Evolutionary conservation across 2,329 filamentous ascomycete species (phyloP).

Genomic region (Apiospora saccharicola): DNA sequence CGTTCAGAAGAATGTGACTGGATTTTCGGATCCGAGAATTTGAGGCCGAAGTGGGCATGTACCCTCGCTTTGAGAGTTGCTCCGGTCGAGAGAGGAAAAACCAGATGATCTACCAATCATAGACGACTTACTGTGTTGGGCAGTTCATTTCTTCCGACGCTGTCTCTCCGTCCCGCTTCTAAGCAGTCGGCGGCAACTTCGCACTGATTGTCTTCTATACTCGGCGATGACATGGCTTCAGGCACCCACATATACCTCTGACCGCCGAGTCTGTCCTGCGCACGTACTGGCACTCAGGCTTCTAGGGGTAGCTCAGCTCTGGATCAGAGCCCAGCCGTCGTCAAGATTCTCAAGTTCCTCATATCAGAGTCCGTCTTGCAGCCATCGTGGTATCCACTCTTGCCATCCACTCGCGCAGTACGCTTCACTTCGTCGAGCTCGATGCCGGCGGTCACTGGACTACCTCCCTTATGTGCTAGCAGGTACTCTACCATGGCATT

Average conservation of each 20-base stretch:
- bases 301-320: conserved; percentile 42
- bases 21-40: conserved; percentile 56
- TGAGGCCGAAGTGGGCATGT: conserved; percentile 53
- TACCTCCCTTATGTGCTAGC: conserved; percentile 62
- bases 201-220: conserved; percentile 52
- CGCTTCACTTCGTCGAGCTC: conserved; percentile 72
- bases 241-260: conserved; percentile 64
- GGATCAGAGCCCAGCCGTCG: conserved; percentile 47
- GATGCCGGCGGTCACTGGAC: conserved; percentile 62
- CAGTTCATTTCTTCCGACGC: conserved; percentile 71
- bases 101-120: not conserved
- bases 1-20: conserved; percentile 56
- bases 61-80: conserved; percentile 55
- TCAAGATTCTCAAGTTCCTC: conserved; percentile 47
- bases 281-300: conserved; percentile 44
- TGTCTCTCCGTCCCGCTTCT: conserved; percentile 66
- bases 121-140: not conserved
- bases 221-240: conserved; percentile 39
- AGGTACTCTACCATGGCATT: conserved; percentile 66
- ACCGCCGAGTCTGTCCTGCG: conserved; percentile 58
- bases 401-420: conserved; percentile 68
- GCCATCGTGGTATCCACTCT: conserved; percentile 65
- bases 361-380: conserved; percentile 62
- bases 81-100: not conserved
- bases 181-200: conserved; percentile 66